Conservation (phyloP, 2,329 filamentous ascomycete genomes). For the Biscogniauxia marginata region DNA sequence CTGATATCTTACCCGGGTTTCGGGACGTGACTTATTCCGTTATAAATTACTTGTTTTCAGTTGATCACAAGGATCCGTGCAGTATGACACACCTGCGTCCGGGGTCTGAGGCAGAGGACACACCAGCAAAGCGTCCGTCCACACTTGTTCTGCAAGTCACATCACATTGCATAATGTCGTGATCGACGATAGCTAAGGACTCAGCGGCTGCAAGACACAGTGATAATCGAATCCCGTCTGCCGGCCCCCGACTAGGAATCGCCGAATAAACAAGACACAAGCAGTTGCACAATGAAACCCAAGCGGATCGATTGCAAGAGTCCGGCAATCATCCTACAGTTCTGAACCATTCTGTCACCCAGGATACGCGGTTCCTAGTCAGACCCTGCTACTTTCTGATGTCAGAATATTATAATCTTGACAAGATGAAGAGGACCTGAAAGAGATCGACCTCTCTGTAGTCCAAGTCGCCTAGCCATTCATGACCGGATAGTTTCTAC, state of each 20-base stretch:
- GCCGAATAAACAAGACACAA: not conserved
- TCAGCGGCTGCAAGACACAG: not conserved
- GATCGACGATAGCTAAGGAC: not conserved
- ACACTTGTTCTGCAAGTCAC: not conserved
- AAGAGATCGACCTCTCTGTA: not conserved
- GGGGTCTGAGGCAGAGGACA: conserved; percentile 1
- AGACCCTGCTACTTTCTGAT: not conserved
- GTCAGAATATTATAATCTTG: not conserved
- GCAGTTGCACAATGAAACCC: not conserved
- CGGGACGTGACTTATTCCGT: conserved; percentile 1
- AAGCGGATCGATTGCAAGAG: not conserved
- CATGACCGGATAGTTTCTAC: not conserved
- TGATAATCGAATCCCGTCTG: not conserved
- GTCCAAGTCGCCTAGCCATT: not conserved
- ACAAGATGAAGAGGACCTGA: not conserved
- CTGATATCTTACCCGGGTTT: not conserved
- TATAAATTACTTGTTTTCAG: not conserved
- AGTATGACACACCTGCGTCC: not conserved
- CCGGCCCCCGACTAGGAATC: not conserved
- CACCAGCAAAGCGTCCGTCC: not conserved
- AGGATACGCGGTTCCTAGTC: not conserved
- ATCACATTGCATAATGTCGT: not conserved
- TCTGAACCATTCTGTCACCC: not conserved
- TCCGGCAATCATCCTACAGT: not conserved
- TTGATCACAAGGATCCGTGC: not conserved